Evolutionary conservation across 768 basidiomycete genomes (phyloP), one percentile per base, ranked within the genome.

Genomic region (Rhizopogon roseolus): DNA sequence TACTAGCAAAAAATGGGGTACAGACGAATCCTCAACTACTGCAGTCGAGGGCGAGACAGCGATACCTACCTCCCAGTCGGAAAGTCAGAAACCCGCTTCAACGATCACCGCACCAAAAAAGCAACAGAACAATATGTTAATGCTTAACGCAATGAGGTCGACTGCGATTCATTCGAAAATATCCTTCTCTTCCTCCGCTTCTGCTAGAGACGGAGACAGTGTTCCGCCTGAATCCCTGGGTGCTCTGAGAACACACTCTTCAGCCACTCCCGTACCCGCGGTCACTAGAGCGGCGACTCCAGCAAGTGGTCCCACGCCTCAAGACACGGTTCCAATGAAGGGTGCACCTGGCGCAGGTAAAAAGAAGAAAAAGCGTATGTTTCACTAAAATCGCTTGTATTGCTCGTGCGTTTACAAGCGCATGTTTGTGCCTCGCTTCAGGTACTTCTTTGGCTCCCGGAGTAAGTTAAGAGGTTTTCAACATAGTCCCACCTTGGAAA

Each of bases 351-450:
- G 80, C 3, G 79, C 71, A 14, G 79, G 79, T 22, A 88, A 81
- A 65, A 90, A 87, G 73, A 92, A 86, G 71, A 82, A 81, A 65
- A 91, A 90, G 75, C 81, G 89, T 85, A 66, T 53, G 85, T 72
- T 17, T n/a, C 16, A 25, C 8, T 22, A 14, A 48, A 36, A 9
- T 25, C 3, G 19, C 8, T 10, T 19, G 5, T 36, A 9, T 48
- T 48, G 5, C 19, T 36, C 6, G 19, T 22, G 34, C 19, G 5
- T 25, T 48, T 25, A 48, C 37, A 36, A 36, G 14, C 8, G 32
- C 13, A 46, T 52, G 44, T 59, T 36, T 49, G 59, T 44, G 1
- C 38, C 27, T 14, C 45, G 3, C 41, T 29, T 38, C 38, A 69
- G 67, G 67, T 8, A 67, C 60, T 7, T 67, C 66, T 14, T 32